Evolutionary conservation across 306 rosid species (phyloP), one percentile per base, ranked within the genome.

Genomic region (Cercis canadensis): DNA sequence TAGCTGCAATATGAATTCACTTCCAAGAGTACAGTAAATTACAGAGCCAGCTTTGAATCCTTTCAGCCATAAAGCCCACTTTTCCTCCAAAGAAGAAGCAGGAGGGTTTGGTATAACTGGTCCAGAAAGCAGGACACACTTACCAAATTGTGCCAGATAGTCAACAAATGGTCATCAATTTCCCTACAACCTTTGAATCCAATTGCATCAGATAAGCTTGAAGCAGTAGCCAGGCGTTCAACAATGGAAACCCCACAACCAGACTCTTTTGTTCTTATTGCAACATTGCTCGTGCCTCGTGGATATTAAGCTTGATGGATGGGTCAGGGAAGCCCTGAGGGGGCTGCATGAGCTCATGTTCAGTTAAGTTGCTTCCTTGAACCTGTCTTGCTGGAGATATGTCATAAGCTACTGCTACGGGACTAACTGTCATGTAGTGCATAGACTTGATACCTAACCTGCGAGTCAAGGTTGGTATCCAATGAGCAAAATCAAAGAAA

Each of bases 401-500:
- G n/a, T n/a, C n/a, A 5, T 33, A 46, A 65, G 17, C 24, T n/a
- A 47, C 6, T 1, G 11, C 2, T 0, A 33, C 44, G 5, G 70
- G 11, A 10, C 44, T 47, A 12, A 15, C 5, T 5, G 11, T 16
- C 46, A 7, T 7, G 16, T 17, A 39, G 0, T 16, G 34, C 17
- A 61, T 9, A 8, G 32, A 39, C 50, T 61, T 61, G 49, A 61
- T 61, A 10, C 50, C 66, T 15, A 61, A 19, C n/a, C 6, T 2
- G 1, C 54, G 39, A 0, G 80, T 4, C 73, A 77, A 16, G 4
- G 34, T 3, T 33, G 86, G 82, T 34, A 82, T 44, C 86, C 80
- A 77, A 63, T 73, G 63, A 0, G 80, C n/a, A 76, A 82, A 82
- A 34, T 82, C 86, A 15, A 49, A 78, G 59, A 77, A 78, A 12